phyloP scores from a whole-genome alignment of 2,329 filamentous ascomycete genomes.

The Chrysosporium queenslandicum region DNA sequence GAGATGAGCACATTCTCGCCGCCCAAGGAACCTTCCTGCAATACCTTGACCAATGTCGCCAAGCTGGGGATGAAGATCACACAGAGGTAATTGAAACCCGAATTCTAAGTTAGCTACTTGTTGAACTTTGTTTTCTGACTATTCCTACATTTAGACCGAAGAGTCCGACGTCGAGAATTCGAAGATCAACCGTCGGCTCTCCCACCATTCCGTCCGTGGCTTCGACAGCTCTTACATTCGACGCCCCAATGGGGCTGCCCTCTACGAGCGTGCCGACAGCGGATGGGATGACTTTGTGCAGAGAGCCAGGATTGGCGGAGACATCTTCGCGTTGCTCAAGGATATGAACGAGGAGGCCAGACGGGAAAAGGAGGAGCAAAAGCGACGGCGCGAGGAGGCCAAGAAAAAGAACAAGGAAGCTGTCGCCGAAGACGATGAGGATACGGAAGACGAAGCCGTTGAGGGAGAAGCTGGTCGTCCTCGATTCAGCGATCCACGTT shows the following conservation, averaged over 20 bases:
- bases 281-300: slow-evolving; percentile 36
- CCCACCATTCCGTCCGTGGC: slow-evolving; percentile 17
- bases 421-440: slow-evolving; percentile 4
- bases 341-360: slow-evolving; percentile 26
- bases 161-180: slow-evolving; percentile 16
- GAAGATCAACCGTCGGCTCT: slow-evolving; percentile 3
- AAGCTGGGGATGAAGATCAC: slow-evolving; percentile 35
- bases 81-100: slow-evolving; percentile 27
- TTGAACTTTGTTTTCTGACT: neutral
- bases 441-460: slow-evolving; percentile 2
- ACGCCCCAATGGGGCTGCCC: slow-evolving; percentile 26
- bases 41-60: slow-evolving; percentile 31
- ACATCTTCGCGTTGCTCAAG: slow-evolving; percentile 33
- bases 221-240: slow-evolving; percentile 31
- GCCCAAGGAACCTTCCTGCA: slow-evolving; percentile 33
- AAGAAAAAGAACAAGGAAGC: slow-evolving; percentile 12
- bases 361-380: slow-evolving; percentile 11
- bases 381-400: slow-evolving; percentile 11
- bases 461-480: neutral
- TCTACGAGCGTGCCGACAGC: slow-evolving; percentile 28
- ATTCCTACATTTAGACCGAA: slow-evolving; percentile 11
- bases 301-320: slow-evolving; percentile 30
- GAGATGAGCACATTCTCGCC: slow-evolving; percentile 33
- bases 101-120: no score
- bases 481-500: slow-evolving; percentile 7